Percentiles rank a stretch among this genome's conserved stretches.
These are phyloP conservation scores for Panicum virgatum DNA, from an alignment of 202 grass and related monocot genomes.

Conservation along the genomic window DNA sequence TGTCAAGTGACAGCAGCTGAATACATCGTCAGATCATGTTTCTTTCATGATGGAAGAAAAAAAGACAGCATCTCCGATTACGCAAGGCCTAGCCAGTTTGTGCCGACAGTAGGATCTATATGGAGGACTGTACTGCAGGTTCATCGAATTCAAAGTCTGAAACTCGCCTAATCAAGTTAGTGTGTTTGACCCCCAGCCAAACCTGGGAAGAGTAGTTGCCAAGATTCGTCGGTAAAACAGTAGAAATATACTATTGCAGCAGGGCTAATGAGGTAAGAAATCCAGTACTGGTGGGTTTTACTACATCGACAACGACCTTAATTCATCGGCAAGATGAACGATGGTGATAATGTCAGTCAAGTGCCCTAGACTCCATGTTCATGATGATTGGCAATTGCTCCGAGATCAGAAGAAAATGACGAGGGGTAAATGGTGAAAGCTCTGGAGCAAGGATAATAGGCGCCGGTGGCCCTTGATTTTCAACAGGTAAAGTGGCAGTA, in stretches of 20 bases:
- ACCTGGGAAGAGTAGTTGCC: not conserved
- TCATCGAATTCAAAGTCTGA: constrained; percentile 19
- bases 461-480: constrained; percentile 1
- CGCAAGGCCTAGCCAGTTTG: constrained; percentile 32
- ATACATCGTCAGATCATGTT: constrained; percentile 32
- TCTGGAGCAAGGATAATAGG: not conserved
- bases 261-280: not conserved
- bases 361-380: not conserved
- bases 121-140: not conserved
- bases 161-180: constrained; percentile 15
- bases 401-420: not conserved
- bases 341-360: not conserved
- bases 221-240: not conserved
- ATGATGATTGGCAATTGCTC: constrained; percentile 6
- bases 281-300: not conserved
- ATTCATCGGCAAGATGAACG: not conserved
- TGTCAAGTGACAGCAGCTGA: constrained; percentile 31
- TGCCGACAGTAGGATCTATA: constrained; percentile 29
- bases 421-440: not conserved
- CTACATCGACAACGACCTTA: not conserved
- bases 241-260: no score
- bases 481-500: constrained; percentile 3
- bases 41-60: constrained; percentile 5
- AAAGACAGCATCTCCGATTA: constrained; percentile 15
- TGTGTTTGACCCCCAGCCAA: not conserved